phyloP scores from a whole-genome alignment of 306 rosid species.

The cucumber (Cucumis sativus) region Cucumber_9930_V3 NC_026657.2:30730501-30731000 shows the following conservation, averaged over 20 bases:
- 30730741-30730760: constrained; percentile 48
- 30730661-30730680: constrained; percentile 54
- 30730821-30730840: constrained; percentile 36
- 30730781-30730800: constrained; percentile 83
- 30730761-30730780: constrained; percentile 68
- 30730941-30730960: constrained; percentile 66
- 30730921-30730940: constrained; percentile 52
- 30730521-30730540: constrained; percentile 64
- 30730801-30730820: constrained; percentile 48
- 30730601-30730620: constrained; percentile 26
- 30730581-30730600: constrained; percentile 39
- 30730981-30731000: constrained; percentile 60
- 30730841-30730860: constrained; percentile 26
- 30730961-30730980: constrained; percentile 84
- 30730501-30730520: constrained; percentile 35
- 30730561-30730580: constrained; percentile 65
- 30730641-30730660: constrained; percentile 57
- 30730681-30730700: constrained; percentile 83
- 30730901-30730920: constrained; percentile 29
- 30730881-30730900: constrained; percentile 41
- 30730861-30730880: constrained; percentile 22
- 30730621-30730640: constrained; percentile 68
- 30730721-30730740: constrained; percentile 57
- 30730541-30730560: constrained; percentile 82
- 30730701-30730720: constrained; percentile 70